These are phyloP conservation scores for Boletales sp. DNA, from an alignment of 768 basidiomycete genomes.

Conservation along the genomic window DNA sequence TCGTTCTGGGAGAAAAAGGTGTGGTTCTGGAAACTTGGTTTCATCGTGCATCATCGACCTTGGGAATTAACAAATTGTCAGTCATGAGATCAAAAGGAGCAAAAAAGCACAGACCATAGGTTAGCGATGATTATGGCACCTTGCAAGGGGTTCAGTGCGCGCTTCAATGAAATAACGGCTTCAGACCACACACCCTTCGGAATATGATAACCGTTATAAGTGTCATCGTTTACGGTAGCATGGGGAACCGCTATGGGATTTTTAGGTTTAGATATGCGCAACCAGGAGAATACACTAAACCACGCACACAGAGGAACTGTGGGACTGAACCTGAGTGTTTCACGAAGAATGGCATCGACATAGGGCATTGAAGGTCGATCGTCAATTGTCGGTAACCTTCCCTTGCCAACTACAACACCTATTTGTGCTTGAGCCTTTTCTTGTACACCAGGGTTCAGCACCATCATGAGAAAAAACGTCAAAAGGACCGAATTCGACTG, in stretches of 20 bases:
- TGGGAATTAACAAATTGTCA: background rate
- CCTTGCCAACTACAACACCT: background rate
- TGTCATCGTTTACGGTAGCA: slow-evolving; percentile 32
- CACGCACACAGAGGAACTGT: background rate
- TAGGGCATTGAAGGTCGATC: background rate
- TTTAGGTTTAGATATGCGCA: too few relatives aligned
- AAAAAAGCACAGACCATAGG: background rate
- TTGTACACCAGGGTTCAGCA: background rate
- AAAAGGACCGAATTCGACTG: background rate
- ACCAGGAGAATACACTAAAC: too few relatives aligned
- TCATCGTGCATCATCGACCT: slow-evolving; percentile 11
- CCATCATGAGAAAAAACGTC: background rate
- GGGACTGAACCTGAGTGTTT: background rate
- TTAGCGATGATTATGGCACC: background rate
- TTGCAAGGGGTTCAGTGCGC: background rate
- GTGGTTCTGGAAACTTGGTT: slow-evolving; percentile 33
- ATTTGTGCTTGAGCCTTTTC: background rate
- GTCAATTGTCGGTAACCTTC: background rate
- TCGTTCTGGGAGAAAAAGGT: slow-evolving; percentile 34
- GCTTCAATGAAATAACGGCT: background rate
- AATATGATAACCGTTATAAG: slow-evolving; percentile 44
- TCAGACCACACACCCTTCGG: slow-evolving; percentile 30
- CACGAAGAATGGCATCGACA: background rate
- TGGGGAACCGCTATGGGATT: slow-evolving; percentile 20
- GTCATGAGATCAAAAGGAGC: background rate